These are phyloP conservation scores for Amanita rubescens DNA, from an alignment of 768 basidiomycete species.

Conservation along the genomic window DNA sequence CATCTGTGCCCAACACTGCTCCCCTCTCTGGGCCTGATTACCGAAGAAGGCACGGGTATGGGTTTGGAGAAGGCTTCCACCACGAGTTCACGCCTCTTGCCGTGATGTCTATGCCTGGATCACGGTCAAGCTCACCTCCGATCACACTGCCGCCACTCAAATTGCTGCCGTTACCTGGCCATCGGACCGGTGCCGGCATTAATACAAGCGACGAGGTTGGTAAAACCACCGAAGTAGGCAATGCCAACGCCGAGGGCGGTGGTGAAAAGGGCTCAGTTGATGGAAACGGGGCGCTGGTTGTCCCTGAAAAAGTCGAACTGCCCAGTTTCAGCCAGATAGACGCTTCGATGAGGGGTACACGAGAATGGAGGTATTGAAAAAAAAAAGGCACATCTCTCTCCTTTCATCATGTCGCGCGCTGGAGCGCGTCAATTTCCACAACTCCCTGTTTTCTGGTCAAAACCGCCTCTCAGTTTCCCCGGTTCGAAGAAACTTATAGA, in stretches of 20 bases:
- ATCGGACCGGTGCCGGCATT: not conserved
- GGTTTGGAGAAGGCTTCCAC: slow-evolving; percentile 6
- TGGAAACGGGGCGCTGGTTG: slow-evolving; percentile 3
- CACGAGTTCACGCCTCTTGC: slow-evolving; percentile 7
- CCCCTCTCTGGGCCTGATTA: slow-evolving; percentile 6
- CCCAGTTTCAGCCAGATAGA: slow-evolving; percentile 61
- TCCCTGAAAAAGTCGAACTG: slow-evolving; percentile 37
- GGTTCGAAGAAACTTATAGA: not conserved
- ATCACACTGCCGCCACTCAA: slow-evolving; percentile 68
- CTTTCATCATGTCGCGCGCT: not conserved
- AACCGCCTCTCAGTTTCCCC: not conserved
- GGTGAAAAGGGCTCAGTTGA: not conserved
- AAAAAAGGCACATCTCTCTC: not conserved
- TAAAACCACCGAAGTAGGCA: not conserved
- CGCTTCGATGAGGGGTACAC: slow-evolving; percentile 33
- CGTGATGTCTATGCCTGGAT: slow-evolving; percentile 41
- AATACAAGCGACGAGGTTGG: slow-evolving; percentile 3
- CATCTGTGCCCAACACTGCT: slow-evolving; percentile 15
- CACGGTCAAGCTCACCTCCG: slow-evolving; percentile 61
- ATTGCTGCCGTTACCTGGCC: slow-evolving; percentile 18
- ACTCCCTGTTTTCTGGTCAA: not conserved
- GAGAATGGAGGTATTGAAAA: slow-evolving; percentile 14
- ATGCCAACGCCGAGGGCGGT: slow-evolving; percentile 1
- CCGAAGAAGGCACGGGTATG: slow-evolving; percentile 4
- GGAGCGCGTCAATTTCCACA: not conserved